Evolutionary conservation across 2,329 filamentous ascomycete species (phyloP).

Genomic region (Daldinia sp.): DNA sequence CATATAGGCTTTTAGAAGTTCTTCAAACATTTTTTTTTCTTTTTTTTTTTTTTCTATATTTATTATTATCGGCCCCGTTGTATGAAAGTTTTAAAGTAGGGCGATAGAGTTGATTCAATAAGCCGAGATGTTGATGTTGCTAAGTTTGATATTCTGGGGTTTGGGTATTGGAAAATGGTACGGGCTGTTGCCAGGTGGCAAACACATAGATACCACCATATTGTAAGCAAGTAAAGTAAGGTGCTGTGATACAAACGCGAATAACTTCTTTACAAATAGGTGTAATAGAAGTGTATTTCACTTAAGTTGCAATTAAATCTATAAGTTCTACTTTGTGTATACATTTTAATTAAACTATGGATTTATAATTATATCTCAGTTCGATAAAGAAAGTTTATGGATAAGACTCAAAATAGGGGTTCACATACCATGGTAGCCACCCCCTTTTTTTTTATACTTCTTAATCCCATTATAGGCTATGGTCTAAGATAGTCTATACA

Average conservation of each 20-base stretch:
- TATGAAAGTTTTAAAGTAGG: not conserved
- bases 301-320: too few relatives aligned
- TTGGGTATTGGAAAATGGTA: not conserved
- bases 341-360: too few relatives aligned
- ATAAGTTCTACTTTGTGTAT: too few relatives aligned
- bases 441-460: not conserved
- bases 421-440: not conserved
- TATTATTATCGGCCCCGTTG: not conserved
- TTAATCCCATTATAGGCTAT: not conserved
- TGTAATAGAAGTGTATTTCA: too few relatives aligned
- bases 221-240: too few relatives aligned
- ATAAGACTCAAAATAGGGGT: not conserved
- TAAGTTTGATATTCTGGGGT: not conserved
- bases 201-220: too few relatives aligned
- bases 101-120: not conserved
- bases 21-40: conserved; percentile 15
- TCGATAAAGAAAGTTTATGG: too few relatives aligned
- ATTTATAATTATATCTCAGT: too few relatives aligned
- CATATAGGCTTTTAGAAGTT: conserved; percentile 20
- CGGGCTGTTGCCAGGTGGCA: not conserved
- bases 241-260: too few relatives aligned
- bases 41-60: not conserved
- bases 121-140: not conserved
- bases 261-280: too few relatives aligned
- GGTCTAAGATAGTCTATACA: not conserved